These are phyloP conservation scores for Penicillium arizonense DNA, from an alignment of 495 filamentous ascomycete species.

Conservation along the genomic window DNA sequence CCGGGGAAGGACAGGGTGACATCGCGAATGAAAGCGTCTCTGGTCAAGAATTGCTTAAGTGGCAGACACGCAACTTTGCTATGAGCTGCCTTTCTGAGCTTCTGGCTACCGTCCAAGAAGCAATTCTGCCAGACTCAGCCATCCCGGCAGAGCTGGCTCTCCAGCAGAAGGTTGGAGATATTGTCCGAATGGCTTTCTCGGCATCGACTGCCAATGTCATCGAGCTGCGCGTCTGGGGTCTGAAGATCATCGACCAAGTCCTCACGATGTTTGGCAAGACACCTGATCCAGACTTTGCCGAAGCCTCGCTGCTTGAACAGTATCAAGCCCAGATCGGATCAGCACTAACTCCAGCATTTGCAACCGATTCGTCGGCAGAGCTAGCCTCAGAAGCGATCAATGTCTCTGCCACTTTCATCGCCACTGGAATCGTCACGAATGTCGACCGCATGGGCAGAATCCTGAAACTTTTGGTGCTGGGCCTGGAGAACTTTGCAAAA, in stretches of 20 bases:
- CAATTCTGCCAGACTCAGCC: conserved; percentile 65
- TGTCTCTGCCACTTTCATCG: conserved; percentile 96
- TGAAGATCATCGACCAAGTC: conserved; percentile 91
- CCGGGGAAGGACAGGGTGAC: conserved; percentile 62
- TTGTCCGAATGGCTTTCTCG: conserved; percentile 97
- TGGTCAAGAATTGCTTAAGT: conserved; percentile 84
- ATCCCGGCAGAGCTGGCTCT: conserved; percentile 71
- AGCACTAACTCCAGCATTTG: conserved; percentile 93
- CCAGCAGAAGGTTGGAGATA: conserved; percentile 82
- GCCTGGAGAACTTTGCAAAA: conserved; percentile 91
- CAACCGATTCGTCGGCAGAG: conserved; percentile 91
- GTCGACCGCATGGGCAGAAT: conserved; percentile 98
- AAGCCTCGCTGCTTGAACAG: conserved; percentile 92
- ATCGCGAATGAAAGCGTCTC: conserved; percentile 55
- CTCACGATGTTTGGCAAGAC: conserved; percentile 95
- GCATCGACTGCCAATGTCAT: conserved; percentile 93
- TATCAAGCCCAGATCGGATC: conserved; percentile 99
- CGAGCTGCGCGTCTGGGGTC: conserved; percentile 79
- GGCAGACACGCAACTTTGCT: conserved; percentile 94
- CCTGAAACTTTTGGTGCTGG: conserved; percentile 85
- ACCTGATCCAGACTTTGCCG: conserved; percentile 93
- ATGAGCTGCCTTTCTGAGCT: conserved; percentile 90
- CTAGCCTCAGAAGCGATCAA: conserved; percentile 93
- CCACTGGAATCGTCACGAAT: conserved; percentile 95
- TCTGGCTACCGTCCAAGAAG: conserved; percentile 69